phyloP scores from a whole-genome alignment of 148 eudicot species.

The Rhododendron williamsianum region DNA sequence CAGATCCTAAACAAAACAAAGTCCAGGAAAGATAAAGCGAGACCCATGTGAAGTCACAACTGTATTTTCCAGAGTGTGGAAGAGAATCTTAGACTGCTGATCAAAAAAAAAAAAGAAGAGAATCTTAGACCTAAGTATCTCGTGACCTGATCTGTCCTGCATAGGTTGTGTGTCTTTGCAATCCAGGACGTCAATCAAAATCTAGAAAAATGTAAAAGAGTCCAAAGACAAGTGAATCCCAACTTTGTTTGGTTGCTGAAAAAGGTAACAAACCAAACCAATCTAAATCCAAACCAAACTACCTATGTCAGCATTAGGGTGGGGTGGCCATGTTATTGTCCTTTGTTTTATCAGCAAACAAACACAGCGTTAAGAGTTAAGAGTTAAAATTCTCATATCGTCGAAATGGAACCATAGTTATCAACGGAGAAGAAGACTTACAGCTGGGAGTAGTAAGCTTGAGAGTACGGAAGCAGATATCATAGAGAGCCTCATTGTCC shows the following conservation, averaged over 20 bases:
- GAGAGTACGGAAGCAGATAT: constrained; percentile 9
- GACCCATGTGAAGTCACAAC: background rate
- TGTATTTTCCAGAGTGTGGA: background rate
- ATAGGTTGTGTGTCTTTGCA: background rate
- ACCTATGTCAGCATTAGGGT: background rate
- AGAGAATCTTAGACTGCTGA: background rate
- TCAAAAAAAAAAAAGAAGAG: background rate
- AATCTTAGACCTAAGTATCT: background rate
- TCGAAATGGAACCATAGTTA: background rate
- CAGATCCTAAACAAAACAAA: background rate
- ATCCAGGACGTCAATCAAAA: background rate
- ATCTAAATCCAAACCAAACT: background rate
- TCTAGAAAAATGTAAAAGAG: background rate
- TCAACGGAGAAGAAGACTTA: background rate
- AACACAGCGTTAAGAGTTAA: background rate
- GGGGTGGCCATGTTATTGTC: background rate
- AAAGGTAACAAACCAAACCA: background rate
- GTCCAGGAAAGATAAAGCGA: background rate
- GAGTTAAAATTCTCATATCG: too few species aligned
- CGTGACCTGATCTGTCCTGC: background rate
- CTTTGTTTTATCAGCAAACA: background rate
- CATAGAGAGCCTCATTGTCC: constrained; percentile 10
- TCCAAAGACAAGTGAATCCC: background rate
- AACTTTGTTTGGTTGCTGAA: background rate
- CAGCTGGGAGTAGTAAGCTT: constrained; percentile 11